Evolutionary conservation across 2,329 filamentous ascomycete genomes (phyloP).

Genomic region (Sarocladium kiliense): DNA sequence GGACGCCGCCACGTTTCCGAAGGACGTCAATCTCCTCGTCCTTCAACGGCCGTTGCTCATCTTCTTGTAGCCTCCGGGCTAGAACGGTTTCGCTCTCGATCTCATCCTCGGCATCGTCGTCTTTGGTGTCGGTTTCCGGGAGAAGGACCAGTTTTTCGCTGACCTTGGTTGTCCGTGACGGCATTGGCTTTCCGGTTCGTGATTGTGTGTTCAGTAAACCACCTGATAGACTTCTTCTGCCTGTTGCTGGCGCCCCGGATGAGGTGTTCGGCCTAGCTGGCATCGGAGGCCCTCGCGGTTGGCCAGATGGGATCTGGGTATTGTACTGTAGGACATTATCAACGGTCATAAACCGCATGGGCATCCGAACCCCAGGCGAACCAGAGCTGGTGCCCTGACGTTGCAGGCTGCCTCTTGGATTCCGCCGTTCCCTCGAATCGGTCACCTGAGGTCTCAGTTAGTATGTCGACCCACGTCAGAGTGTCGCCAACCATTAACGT

Average conservation of each 20-base stretch:
- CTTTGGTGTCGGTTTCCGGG: constrained; percentile 69
- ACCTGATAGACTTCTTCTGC: constrained; percentile 13
- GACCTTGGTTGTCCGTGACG: constrained; percentile 84
- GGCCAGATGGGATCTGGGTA: constrained; percentile 91
- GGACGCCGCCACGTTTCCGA: constrained; percentile 55
- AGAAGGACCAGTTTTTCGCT: constrained; percentile 96
- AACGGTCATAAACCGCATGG: constrained; percentile 78
- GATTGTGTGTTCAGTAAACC: constrained; percentile 35
- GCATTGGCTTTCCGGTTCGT: constrained; percentile 56
- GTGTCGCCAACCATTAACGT: constrained; percentile 17
- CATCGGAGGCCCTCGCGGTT: constrained; percentile 68
- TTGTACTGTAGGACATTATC: constrained; percentile 94
- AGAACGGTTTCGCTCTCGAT: constrained; percentile 38
- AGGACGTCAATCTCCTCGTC: constrained; percentile 64
- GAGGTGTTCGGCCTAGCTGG: constrained; percentile 26
- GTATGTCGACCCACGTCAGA: neutral
- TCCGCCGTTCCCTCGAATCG: constrained; percentile 31
- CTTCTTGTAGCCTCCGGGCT: constrained; percentile 39
- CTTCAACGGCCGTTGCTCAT: constrained; percentile 59
- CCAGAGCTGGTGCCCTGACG: constrained; percentile 27
- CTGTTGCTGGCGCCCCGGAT: constrained; percentile 23
- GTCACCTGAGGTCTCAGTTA: constrained; percentile 25
- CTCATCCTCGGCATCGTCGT: constrained; percentile 53
- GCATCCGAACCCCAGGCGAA: constrained; percentile 25
- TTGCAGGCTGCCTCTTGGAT: constrained; percentile 25